These are phyloP conservation scores for Gnaphalium uliginosum DNA, from an alignment of 129 eudicot genomes.

Conservation along the genomic window DNA sequence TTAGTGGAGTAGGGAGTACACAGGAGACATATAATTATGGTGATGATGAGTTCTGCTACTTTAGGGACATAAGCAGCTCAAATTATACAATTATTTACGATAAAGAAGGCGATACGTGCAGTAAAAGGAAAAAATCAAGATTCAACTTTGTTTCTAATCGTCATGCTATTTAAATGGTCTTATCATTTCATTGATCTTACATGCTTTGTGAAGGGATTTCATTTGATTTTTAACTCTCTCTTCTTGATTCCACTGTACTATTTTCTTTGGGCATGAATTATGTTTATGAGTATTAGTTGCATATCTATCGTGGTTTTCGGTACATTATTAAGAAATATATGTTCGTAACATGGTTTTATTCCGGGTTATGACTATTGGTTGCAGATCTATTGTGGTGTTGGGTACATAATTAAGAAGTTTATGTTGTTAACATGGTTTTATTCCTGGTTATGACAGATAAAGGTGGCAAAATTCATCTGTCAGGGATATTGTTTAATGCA, in stretches of 20 bases:
- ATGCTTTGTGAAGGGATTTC: slow-evolving; percentile 1
- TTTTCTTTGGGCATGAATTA: slow-evolving; percentile 9
- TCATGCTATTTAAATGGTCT: slow-evolving; percentile 17
- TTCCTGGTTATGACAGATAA: background rate
- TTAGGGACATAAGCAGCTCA: slow-evolving; percentile 67
- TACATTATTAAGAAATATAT: background rate
- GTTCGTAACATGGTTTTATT: slow-evolving; percentile 5
- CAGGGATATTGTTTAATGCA: background rate
- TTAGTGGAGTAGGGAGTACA: slow-evolving; percentile 73
- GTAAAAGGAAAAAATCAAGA: slow-evolving; percentile 27
- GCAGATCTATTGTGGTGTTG: background rate
- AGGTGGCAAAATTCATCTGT: slow-evolving; percentile 1
- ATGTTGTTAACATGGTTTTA: slow-evolving; percentile 15
- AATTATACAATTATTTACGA: slow-evolving; percentile 81
- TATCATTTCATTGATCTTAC: background rate
- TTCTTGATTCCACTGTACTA: slow-evolving; percentile 15
- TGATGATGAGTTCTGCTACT: slow-evolving; percentile 57
- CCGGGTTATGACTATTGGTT: background rate
- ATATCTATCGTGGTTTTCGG: background rate
- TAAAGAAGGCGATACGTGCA: slow-evolving; percentile 50
- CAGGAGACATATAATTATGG: slow-evolving; percentile 55
- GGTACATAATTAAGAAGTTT: background rate
- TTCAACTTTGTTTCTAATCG: slow-evolving; percentile 12
- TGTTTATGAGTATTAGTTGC: background rate
- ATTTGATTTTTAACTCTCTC: background rate